phyloP scores from a whole-genome alignment of 73 alveolate species.

The Paramecium caudatum region DNA sequence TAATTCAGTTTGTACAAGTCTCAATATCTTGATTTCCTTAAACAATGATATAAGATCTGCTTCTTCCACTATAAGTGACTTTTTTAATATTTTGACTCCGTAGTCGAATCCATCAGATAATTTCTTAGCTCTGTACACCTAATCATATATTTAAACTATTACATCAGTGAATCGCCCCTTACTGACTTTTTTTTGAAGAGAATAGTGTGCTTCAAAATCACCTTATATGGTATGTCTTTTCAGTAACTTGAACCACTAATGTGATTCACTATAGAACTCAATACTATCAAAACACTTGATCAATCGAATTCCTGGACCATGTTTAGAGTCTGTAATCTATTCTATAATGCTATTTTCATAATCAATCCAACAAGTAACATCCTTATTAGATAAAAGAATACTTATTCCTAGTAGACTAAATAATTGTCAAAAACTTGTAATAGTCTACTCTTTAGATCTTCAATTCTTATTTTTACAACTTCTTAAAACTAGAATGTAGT shows the following conservation, averaged over 20 bases:
- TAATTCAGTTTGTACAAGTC: neutral
- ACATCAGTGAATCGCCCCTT: constrained; percentile 63
- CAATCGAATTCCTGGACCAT: neutral
- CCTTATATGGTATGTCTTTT: constrained; percentile 49
- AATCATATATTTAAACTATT: neutral
- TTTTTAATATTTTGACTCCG: constrained; percentile 15
- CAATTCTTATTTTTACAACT: neutral
- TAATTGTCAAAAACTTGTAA: neutral
- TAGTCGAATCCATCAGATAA: neutral
- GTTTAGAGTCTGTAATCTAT: too few relatives aligned
- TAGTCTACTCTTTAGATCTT: neutral
- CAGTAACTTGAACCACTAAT: constrained; percentile 33
- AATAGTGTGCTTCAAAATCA: neutral
- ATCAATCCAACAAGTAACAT: constrained; percentile 21
- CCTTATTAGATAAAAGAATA: neutral
- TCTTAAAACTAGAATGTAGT: neutral
- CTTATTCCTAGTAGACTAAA: constrained; percentile 7
- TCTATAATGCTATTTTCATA: constrained; percentile 34
- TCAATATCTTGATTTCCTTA: constrained; percentile 10
- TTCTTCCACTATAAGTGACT: neutral
- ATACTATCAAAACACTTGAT: constrained; percentile 10
- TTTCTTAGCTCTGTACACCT: constrained; percentile 9
- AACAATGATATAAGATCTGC: neutral
- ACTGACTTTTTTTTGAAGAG: constrained; percentile 8
- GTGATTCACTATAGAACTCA: constrained; percentile 10